phyloP scores from a whole-genome alignment of 805 yeast genomes.

The Wickerhamomyces tratensis region DNA sequence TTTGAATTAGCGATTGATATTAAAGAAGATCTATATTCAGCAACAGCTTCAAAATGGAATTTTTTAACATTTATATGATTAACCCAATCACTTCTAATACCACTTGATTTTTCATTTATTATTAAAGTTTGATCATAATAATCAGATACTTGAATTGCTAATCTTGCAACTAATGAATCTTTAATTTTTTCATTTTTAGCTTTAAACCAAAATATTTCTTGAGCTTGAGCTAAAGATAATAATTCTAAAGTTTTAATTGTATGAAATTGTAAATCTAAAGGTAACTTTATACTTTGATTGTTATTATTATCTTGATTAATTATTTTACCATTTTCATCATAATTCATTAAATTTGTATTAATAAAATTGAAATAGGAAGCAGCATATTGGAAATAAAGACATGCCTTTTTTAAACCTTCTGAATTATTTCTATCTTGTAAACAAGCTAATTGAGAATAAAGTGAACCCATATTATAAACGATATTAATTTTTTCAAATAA shows the following conservation, averaged over 20 bases:
- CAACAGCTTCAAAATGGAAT: conserved; percentile 61
- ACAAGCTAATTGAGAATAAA: conserved; percentile 48
- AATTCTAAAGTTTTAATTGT: conserved; percentile 40
- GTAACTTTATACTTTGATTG: conserved; percentile 18
- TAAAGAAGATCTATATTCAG: conserved; percentile 53
- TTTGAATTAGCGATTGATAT: conserved; percentile 35
- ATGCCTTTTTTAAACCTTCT: conserved; percentile 53
- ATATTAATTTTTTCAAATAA: conserved; percentile 53
- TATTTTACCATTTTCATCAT: conserved; percentile 1
- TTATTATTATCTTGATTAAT: conserved; percentile 9
- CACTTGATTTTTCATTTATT: conserved; percentile 35
- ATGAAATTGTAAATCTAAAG: conserved; percentile 38
- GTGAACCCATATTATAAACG: conserved; percentile 59
- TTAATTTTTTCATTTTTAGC: conserved; percentile 43
- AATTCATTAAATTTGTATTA: conserved; percentile 7
- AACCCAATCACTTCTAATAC: conserved; percentile 55
- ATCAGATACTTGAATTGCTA: conserved; percentile 54
- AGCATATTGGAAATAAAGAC: conserved; percentile 55
- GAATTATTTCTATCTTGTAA: conserved; percentile 31
- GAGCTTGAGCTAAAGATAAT: conserved; percentile 75
- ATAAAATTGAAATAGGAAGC: conserved; percentile 55
- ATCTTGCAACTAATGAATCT: conserved; percentile 50
- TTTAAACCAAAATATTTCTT: conserved; percentile 77
- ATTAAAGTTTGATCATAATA: conserved; percentile 40
- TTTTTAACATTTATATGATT: conserved; percentile 49